phyloP scores from a whole-genome alignment of 148 eudicot species.

The Dianthus caryophyllus region DNA sequence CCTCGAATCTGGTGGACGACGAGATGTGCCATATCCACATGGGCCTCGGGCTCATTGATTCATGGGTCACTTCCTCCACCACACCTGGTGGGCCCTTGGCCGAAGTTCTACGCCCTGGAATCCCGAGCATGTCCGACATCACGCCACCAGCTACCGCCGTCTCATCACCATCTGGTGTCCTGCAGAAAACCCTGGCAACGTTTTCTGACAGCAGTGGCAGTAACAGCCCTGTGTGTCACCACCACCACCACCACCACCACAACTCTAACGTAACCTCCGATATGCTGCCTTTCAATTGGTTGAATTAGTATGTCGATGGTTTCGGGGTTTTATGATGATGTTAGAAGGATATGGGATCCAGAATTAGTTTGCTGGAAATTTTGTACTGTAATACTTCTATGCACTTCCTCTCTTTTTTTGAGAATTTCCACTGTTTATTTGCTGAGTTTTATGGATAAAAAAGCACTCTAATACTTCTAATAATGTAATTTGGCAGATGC shows the following conservation, averaged over 20 bases:
- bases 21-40: constrained; percentile 39
- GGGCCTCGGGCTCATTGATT: constrained; percentile 38
- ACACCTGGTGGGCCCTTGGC: constrained; percentile 75
- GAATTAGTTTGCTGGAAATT: constrained; percentile 30
- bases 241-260: too few species aligned
- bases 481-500: not conserved
- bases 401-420: constrained; percentile 4
- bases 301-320: constrained; percentile 23
- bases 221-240: constrained; percentile 42
- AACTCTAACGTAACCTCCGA: constrained; percentile 33
- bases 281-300: constrained; percentile 41
- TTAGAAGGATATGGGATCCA: constrained; percentile 7
- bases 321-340: not conserved
- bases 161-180: constrained; percentile 59
- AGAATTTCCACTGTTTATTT: constrained; percentile 19
- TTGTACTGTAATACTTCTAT: constrained; percentile 21
- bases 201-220: constrained; percentile 59
- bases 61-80: constrained; percentile 31
- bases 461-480: not conserved
- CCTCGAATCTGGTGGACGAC: constrained; percentile 41
- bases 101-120: constrained; percentile 46
- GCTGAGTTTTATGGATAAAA: constrained; percentile 9
- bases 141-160: constrained; percentile 35
- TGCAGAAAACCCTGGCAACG: constrained; percentile 42
- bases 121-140: constrained; percentile 21